Evolutionary conservation across 164 flowering plant genomes (phyloP).

Genomic region (Cinnamomum chago): DNA sequence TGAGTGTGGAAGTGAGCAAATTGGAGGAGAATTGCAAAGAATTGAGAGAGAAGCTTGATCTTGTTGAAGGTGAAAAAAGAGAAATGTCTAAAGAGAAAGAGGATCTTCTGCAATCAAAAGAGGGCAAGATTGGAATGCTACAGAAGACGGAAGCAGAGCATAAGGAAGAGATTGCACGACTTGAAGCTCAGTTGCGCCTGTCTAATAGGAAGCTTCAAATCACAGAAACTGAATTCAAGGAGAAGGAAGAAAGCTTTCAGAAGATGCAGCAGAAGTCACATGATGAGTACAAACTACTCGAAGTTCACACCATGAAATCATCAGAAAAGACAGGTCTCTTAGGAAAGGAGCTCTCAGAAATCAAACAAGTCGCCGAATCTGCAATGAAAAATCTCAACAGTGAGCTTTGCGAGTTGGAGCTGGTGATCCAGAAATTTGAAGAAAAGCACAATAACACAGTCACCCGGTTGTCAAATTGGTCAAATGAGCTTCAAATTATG

Average conservation of each 20-base stretch:
- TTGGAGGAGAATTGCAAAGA: slow-evolving; percentile 9
- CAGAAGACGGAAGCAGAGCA: slow-evolving; percentile 16
- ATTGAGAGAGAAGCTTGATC: slow-evolving; percentile 13
- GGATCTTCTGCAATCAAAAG: slow-evolving; percentile 4
- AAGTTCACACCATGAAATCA: slow-evolving; percentile 14
- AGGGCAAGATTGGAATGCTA: slow-evolving; percentile 7
- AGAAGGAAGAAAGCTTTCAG: slow-evolving; percentile 40
- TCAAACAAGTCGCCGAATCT: slow-evolving; percentile 19
- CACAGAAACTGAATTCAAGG: slow-evolving; percentile 54
- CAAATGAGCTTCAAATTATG: slow-evolving; percentile 22
- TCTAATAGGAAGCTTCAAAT: slow-evolving; percentile 45
- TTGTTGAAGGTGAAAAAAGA: slow-evolving; percentile 13
- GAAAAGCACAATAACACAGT: slow-evolving; percentile 12
- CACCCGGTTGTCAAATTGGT: slow-evolving; percentile 21
- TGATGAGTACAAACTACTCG: slow-evolving; percentile 28
- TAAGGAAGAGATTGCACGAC: slow-evolving; percentile 17
- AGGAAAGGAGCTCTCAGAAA: slow-evolving; percentile 18
- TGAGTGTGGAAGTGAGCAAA: slow-evolving; percentile 11
- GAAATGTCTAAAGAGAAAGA: slow-evolving; percentile 12
- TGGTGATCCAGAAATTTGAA: slow-evolving; percentile 15
- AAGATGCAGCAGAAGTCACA: slow-evolving; percentile 24
- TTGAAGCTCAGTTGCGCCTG: slow-evolving; percentile 51
- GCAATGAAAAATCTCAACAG: slow-evolving; percentile 10
- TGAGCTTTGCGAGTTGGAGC: slow-evolving; percentile 17
- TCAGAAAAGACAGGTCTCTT: slow-evolving; percentile 9